phyloP scores from a whole-genome alignment of 108 stramenopile genomes.

The Halocafeteria seosinensis region DNA sequence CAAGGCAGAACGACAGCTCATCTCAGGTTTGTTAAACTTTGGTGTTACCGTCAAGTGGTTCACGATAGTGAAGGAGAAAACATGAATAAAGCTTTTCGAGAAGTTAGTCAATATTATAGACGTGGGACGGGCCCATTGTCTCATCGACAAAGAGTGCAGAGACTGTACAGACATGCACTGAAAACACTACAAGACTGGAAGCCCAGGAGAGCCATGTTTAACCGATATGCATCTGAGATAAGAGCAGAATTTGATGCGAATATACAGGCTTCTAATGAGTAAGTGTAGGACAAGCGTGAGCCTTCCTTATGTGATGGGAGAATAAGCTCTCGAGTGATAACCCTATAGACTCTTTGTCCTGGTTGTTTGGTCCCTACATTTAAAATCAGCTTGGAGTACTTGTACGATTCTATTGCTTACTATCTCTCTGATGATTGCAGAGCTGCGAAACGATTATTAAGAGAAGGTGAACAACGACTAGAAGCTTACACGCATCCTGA shows the following conservation, averaged over 20 bases:
- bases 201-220: not conserved
- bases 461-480: slow-evolving; percentile 2
- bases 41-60: too few species aligned
- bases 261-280: not conserved
- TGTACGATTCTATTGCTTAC: too few species aligned
- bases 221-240: not conserved
- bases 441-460: not conserved
- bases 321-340: too few species aligned
- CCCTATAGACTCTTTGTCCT: too few species aligned
- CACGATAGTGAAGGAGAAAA: too few species aligned
- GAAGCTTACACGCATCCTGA: slow-evolving; percentile 10
- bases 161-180: slow-evolving; percentile 11
- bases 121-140: not conserved
- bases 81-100: slow-evolving; percentile 11
- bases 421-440: too few species aligned
- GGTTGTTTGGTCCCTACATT: too few species aligned
- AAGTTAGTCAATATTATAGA: not conserved
- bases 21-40: too few species aligned
- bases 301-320: too few species aligned
- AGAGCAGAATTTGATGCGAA: slow-evolving; percentile 9
- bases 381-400: too few species aligned
- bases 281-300: not conserved
- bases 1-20: too few species aligned
- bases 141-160: slow-evolving; percentile 8
- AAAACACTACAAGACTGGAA: not conserved